Percentiles rank a stretch among this genome's conserved stretches.
These are phyloP conservation scores for Agrocybe pediades DNA, from an alignment of 768 basidiomycete species.

Conservation along the genomic window DNA sequence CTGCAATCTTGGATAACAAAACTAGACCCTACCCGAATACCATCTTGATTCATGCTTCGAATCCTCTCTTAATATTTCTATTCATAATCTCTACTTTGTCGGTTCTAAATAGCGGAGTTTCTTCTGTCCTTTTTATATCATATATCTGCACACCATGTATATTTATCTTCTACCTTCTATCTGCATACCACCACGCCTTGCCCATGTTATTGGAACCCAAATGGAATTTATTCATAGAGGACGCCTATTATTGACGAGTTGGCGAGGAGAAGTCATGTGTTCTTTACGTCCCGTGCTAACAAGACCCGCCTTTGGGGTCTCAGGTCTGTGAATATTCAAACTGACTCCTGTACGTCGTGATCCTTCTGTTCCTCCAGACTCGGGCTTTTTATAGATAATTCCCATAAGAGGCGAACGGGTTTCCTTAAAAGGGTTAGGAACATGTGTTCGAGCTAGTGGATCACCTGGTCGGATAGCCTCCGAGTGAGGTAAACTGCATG, in stretches of 20 bases:
- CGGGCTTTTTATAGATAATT: slow-evolving; percentile 2
- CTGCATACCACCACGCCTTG: slow-evolving; percentile 3
- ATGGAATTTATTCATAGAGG: slow-evolving; percentile 3
- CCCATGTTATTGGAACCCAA: slow-evolving; percentile 6
- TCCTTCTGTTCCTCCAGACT: not conserved
- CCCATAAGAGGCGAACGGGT: slow-evolving; percentile 19
- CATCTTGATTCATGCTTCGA: slow-evolving; percentile 23
- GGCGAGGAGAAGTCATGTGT: no score
- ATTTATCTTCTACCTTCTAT: slow-evolving; percentile 16
- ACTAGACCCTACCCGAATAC: slow-evolving; percentile 78
- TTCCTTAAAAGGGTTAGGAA: slow-evolving; percentile 12
- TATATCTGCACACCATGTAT: slow-evolving; percentile 21
- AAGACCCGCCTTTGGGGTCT: no score
- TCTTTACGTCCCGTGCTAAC: no score
- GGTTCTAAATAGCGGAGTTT: slow-evolving; percentile 6
- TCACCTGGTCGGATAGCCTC: no score
- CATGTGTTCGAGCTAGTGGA: no score
- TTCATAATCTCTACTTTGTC: slow-evolving; percentile 19
- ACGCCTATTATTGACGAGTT: no score
- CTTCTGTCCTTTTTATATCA: slow-evolving; percentile 6
- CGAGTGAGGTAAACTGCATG: no score
- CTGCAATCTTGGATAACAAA: slow-evolving; percentile 83
- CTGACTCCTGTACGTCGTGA: no score
- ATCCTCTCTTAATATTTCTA: slow-evolving; percentile 15
- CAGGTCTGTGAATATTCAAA: no score